A percentile compares a stretch with the other conserved stretches of the same genome.
phyloP scores from a whole-genome alignment of 768 basidiomycete species.

The Hypholoma fasciculare region DNA sequence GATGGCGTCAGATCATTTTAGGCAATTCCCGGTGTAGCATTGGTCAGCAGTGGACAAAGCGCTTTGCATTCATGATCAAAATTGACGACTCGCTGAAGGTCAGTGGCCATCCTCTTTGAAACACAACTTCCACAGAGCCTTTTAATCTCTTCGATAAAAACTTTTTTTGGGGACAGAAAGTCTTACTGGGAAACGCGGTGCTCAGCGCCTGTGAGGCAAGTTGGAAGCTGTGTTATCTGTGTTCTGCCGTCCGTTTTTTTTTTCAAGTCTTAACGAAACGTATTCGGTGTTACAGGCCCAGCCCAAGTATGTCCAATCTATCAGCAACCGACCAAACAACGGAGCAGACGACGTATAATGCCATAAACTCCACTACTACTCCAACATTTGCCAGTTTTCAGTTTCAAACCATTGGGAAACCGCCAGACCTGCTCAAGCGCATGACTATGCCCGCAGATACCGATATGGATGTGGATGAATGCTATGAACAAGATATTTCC shows the following conservation, averaged over 20 bases:
- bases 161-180: not conserved
- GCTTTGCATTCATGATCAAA: too few species aligned
- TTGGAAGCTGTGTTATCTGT: not conserved
- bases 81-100: too few species aligned
- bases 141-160: not conserved
- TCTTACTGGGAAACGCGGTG: not conserved
- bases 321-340: not conserved
- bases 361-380: conserved; percentile 9
- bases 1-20: too few species aligned
- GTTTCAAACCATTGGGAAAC: conserved; percentile 55
- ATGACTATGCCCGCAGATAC: conserved; percentile 35
- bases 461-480: conserved; percentile 11
- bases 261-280: not conserved
- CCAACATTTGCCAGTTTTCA: conserved; percentile 42
- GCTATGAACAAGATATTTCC: not conserved
- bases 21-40: too few species aligned
- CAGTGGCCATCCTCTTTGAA: not conserved
- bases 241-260: not conserved
- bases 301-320: not conserved
- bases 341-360: not conserved
- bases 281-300: not conserved
- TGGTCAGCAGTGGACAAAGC: too few species aligned
- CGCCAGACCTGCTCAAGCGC: conserved; percentile 52
- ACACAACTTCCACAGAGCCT: not conserved
- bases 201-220: not conserved